phyloP scores from a whole-genome alignment of 148 eudicot genomes.

The Dianthus caryophyllus region DNA sequence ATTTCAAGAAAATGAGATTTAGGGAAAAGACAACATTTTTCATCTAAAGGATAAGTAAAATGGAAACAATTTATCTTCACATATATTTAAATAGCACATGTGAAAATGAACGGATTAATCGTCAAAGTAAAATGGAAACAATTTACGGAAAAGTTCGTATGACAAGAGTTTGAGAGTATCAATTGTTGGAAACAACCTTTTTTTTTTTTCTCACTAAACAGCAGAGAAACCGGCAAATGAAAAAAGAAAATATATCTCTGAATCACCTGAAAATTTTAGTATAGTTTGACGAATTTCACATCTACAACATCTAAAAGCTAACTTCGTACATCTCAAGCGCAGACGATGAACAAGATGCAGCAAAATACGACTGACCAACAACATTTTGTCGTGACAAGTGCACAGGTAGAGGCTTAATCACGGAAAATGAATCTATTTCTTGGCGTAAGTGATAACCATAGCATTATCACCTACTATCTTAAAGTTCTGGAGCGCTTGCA shows the following conservation, averaged over 20 bases:
- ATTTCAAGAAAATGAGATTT: too few relatives aligned
- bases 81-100: too few relatives aligned
- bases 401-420: background rate
- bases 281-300: constrained; percentile 10
- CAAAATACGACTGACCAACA: constrained; percentile 10
- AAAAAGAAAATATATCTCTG: constrained; percentile 2
- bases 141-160: too few relatives aligned
- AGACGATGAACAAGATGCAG: background rate
- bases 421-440: constrained; percentile 51
- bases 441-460: constrained; percentile 85
- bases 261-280: background rate
- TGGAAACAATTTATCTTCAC: too few relatives aligned
- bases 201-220: too few relatives aligned
- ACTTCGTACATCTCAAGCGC: background rate
- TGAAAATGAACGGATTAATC: too few relatives aligned
- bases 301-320: constrained; percentile 12
- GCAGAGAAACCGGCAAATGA: constrained; percentile 1
- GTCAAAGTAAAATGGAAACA: too few relatives aligned
- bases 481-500: constrained; percentile 80
- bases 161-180: too few relatives aligned
- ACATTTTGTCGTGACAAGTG: background rate
- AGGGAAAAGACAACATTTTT: too few relatives aligned
- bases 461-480: constrained; percentile 61
- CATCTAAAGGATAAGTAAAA: too few relatives aligned
- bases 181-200: too few relatives aligned